Evolutionary conservation across 2,329 filamentous ascomycete genomes (phyloP).

Genomic region (Xylaria sp.): DNA sequence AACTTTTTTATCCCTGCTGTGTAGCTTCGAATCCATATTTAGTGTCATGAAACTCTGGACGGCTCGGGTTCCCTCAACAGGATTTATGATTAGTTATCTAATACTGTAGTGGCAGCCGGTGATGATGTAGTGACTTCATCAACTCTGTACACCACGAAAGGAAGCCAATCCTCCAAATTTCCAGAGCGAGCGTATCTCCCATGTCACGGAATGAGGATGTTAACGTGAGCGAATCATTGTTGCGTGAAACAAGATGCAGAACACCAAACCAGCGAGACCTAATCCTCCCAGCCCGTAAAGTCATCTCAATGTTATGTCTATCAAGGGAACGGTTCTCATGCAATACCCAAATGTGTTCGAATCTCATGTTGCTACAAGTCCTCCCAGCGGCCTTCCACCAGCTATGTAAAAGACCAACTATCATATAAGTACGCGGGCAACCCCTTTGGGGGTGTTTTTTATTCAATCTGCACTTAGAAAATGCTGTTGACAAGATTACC

Average conservation of each 20-base stretch:
- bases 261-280: not conserved
- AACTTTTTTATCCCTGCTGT: no score
- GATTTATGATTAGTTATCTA: no score
- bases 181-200: not conserved
- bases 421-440: not conserved
- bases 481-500: constrained; percentile 91
- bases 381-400: not conserved
- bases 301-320: not conserved
- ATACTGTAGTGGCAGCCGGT: no score
- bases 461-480: constrained; percentile 65
- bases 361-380: constrained; percentile 9
- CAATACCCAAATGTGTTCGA: not conserved
- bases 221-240: not conserved
- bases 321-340: not conserved
- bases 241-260: not conserved
- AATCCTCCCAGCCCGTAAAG: not conserved
- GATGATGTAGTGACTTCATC: no score
- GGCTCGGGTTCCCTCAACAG: no score
- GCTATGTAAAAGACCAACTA: constrained; percentile 1
- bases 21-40: no score
- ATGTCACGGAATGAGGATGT: not conserved
- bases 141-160: not conserved
- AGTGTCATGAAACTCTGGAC: no score
- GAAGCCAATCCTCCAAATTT: not conserved
- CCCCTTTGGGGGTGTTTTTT: not conserved